Evolutionary conservation across 306 rosid species (phyloP), one percentile per base, ranked within the genome.

Genomic region (Citrullus colocynthis): DNA sequence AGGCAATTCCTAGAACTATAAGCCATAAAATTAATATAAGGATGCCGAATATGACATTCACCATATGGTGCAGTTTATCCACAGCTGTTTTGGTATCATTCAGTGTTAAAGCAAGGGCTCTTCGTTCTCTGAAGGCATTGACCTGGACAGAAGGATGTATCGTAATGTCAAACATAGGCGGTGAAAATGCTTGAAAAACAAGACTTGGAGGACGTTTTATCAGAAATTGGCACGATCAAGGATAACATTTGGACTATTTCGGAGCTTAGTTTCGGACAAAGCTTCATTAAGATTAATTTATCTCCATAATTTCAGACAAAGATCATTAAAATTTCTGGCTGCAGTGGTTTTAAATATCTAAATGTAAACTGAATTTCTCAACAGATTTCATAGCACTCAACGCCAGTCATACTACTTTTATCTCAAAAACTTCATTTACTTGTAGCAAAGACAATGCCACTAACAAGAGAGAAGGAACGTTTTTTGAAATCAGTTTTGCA

Each of bases 41-140:
- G 55, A 92, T 80, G 66, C 82, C 85, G 75, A 96, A 90, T 64
- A 89, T 20, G 54, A 91, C n/a, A 62, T 91, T 91, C 78, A 96
- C 90, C 89, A 96, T 82, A 7, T 84, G 84, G 69, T 89, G 93
- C 78, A 96, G 98, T 83, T 82, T 88, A 86, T 96, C 88, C 59
- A 96, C 99, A 9, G 98, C 99, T 1, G 99, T 91, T 89, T 92
- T 96, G 39, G 99, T 96, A 77, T 96, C 99, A 79, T 91, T 92
- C 87, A 95, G 84, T 17, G 97, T 87, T 86, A 95, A 87, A 70
- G 99, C 88, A 54, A 95, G 97, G 59, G 99, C 97, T 87, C 97
- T 87, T 60, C 98, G 89, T 82, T 96, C 99, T 81, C 99, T 85
- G 76, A 96, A 89, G 44, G 96, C 97, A 84, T 86, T 86, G 76